Percentiles rank a stretch among this genome's conserved stretches.
These are phyloP conservation scores for Dactylella cylindrospora DNA, from an alignment of 2,329 filamentous ascomycete species.

Conservation along the genomic window DNA sequence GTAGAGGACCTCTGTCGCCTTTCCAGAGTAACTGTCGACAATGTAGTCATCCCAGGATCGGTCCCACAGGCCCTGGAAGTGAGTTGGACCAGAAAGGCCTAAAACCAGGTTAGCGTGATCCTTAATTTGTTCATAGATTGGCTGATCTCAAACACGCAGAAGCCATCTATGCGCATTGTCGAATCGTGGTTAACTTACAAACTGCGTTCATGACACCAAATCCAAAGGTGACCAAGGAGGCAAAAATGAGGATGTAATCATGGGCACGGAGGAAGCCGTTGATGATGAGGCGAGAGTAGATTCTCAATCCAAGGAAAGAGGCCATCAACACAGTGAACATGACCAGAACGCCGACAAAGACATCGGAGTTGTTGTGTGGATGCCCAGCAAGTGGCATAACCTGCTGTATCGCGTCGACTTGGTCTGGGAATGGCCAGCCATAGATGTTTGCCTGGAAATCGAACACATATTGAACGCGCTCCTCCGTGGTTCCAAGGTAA, in stretches of 20 bases:
- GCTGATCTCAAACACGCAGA: too few species aligned
- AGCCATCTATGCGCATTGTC: neutral
- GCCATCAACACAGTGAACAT: constrained; percentile 43
- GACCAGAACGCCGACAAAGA: constrained; percentile 28
- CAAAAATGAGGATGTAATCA: constrained; percentile 26
- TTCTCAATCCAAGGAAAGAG: constrained; percentile 8
- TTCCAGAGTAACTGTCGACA: constrained; percentile 25
- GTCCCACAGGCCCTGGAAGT: constrained; percentile 24
- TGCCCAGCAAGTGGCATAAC: constrained; percentile 24
- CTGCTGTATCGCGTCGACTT: constrained; percentile 24
- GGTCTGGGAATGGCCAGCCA: constrained; percentile 13
- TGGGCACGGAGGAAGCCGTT: constrained; percentile 20
- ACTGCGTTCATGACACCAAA: constrained; percentile 23
- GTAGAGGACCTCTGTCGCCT: constrained; percentile 21
- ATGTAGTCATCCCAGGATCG: constrained; percentile 28
- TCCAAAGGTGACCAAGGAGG: constrained; percentile 16
- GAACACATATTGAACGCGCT: constrained; percentile 24
- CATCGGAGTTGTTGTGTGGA: constrained; percentile 12
- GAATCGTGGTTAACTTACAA: constrained; percentile 1
- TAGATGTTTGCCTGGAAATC: constrained; percentile 22
- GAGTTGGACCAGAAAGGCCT: constrained; percentile 28
- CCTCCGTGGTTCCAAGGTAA: constrained; percentile 22
- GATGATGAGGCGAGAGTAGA: constrained; percentile 25
- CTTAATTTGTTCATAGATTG: too few species aligned
- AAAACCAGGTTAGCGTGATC: neutral